A percentile compares a stretch with the other conserved stretches of the same genome.
phyloP scores from a whole-genome alignment of 305 asterid species.

The Striga hermonthica region DNA sequence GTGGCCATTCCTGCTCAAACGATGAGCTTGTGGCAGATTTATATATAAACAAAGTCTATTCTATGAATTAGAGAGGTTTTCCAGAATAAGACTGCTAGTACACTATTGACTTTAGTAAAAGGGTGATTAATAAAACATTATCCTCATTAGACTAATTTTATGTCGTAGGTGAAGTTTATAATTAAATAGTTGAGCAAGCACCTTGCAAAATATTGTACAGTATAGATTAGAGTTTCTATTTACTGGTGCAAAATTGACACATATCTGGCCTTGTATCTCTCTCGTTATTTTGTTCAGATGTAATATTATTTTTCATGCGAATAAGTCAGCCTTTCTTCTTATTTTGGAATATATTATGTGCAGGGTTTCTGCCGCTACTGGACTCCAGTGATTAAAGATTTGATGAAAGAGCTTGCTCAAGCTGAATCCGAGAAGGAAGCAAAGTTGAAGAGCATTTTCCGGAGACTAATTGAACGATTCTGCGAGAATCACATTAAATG shows the following conservation, averaged over 20 bases:
- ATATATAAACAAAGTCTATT: background rate
- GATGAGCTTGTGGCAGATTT: background rate
- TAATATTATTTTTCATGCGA: slow-evolving; percentile 18
- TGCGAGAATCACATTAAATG: slow-evolving; percentile 73
- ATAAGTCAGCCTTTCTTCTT: slow-evolving; percentile 17
- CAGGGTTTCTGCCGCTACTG: slow-evolving; percentile 93
- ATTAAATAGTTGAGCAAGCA: slow-evolving; percentile 5
- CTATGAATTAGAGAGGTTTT: background rate
- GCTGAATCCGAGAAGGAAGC: slow-evolving; percentile 90
- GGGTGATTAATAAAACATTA: background rate
- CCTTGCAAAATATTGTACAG: background rate
- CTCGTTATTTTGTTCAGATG: slow-evolving; percentile 18
- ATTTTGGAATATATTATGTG: slow-evolving; percentile 29
- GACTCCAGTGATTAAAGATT: slow-evolving; percentile 68
- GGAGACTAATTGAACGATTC: slow-evolving; percentile 69
- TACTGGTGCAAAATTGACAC: no score
- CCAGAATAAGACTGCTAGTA: slow-evolving; percentile 16
- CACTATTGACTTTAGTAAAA: background rate
- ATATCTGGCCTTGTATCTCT: background rate
- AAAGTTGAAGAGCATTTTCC: slow-evolving; percentile 81
- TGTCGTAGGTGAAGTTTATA: background rate
- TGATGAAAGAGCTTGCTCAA: slow-evolving; percentile 67
- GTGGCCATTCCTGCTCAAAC: slow-evolving; percentile 19
- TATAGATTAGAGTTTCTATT: background rate
- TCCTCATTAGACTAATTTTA: no score